Conservation (phyloP, 371 early-diverging fungal species). For the Mortierella sp. region DNA sequence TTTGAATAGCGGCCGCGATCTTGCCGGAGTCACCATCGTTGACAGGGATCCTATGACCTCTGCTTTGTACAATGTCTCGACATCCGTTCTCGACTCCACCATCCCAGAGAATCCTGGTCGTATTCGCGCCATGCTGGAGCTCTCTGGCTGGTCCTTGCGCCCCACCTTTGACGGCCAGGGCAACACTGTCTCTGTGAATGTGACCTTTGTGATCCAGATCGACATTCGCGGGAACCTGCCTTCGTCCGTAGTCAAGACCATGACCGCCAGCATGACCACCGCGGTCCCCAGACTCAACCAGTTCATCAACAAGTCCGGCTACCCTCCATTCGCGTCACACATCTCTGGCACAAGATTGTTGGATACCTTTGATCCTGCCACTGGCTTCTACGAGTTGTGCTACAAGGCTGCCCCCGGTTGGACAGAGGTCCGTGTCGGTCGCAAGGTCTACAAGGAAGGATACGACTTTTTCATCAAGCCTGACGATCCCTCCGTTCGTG, state of each 20-base stretch:
- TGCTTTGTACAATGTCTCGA: constrained; percentile 70
- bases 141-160: constrained; percentile 74
- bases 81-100: constrained; percentile 68
- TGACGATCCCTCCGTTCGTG: constrained; percentile 46
- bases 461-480: constrained; percentile 57
- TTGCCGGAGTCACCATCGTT: constrained; percentile 67
- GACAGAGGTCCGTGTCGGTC: constrained; percentile 51
- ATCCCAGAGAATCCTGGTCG: constrained; percentile 65
- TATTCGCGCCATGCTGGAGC: constrained; percentile 66
- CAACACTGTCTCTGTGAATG: constrained; percentile 61
- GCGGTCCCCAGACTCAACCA: constrained; percentile 44
- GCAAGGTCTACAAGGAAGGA: constrained; percentile 54
- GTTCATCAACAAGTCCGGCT: constrained; percentile 54
- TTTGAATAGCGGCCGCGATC: constrained; percentile 61
- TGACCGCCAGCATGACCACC: constrained; percentile 50
- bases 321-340: constrained; percentile 50
- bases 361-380: constrained; percentile 43
- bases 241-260: constrained; percentile 37
- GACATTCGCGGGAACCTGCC: constrained; percentile 61
- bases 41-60: constrained; percentile 70
- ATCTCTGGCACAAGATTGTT: constrained; percentile 48
- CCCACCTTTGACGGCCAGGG: constrained; percentile 64
- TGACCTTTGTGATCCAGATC: constrained; percentile 69
- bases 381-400: constrained; percentile 49
- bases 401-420: constrained; percentile 55